phyloP scores from a whole-genome alignment of 441 rosid species.

The Populus hybrid region DNA sequence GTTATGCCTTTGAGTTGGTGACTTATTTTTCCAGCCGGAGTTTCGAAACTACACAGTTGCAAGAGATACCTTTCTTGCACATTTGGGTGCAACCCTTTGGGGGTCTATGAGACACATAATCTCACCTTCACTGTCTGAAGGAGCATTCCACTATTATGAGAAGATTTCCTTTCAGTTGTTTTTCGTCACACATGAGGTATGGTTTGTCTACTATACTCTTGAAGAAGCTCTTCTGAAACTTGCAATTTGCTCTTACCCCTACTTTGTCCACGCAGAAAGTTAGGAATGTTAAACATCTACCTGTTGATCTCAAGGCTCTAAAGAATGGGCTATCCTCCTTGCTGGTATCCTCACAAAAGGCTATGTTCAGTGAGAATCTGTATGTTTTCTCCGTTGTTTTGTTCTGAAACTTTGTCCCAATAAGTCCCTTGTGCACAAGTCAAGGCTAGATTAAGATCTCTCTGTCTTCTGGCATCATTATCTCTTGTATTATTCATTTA shows the following conservation, averaged over 20 bases:
- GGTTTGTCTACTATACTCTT: slow-evolving; percentile 12
- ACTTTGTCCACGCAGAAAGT: slow-evolving; percentile 62
- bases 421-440: too few species aligned
- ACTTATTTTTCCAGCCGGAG: slow-evolving; percentile 45
- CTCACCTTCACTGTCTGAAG: slow-evolving; percentile 95
- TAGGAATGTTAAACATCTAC: slow-evolving; percentile 59
- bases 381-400: slow-evolving; percentile 40
- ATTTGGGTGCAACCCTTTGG: slow-evolving; percentile 93
- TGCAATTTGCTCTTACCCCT: slow-evolving; percentile 14
- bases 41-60: slow-evolving; percentile 94
- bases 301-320: slow-evolving; percentile 80
- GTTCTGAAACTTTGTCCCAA: not conserved
- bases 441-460: too few species aligned
- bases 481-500: too few species aligned
- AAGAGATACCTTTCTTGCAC: slow-evolving; percentile 94
- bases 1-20: not conserved
- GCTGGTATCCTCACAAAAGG: slow-evolving; percentile 82
- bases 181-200: slow-evolving; percentile 95
- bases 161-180: slow-evolving; percentile 91
- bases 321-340: slow-evolving; percentile 86
- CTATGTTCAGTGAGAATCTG: slow-evolving; percentile 72
- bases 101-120: slow-evolving; percentile 91
- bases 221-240: slow-evolving; percentile 21
- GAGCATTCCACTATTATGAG: slow-evolving; percentile 95
- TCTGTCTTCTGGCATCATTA: not conserved